Evolutionary conservation across 106 monocot species (phyloP).

Genomic region (Apostasia shenzhenica): DNA sequence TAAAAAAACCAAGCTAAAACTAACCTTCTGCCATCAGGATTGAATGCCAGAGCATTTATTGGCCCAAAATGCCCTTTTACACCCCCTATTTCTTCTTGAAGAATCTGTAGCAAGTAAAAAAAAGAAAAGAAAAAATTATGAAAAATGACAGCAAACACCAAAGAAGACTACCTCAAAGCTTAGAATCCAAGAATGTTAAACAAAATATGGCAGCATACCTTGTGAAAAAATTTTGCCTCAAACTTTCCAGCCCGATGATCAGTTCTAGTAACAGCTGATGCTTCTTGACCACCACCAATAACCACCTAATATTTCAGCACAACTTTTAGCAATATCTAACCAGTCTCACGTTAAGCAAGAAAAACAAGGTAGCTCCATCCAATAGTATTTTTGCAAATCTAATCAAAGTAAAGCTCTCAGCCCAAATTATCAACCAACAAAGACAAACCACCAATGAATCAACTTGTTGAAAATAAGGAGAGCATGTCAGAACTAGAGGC

Average conservation of each 20-base stretch:
- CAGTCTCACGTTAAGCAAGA: no score
- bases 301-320: slow-evolving; percentile 45
- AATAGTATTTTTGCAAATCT: no score
- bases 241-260: slow-evolving; percentile 92
- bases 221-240: slow-evolving; percentile 96
- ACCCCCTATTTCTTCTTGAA: slow-evolving; percentile 96
- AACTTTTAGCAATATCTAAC: no score
- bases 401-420: no score
- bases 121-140: slow-evolving; percentile 1
- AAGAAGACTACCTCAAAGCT: no score
- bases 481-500: no score
- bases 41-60: slow-evolving; percentile 89
- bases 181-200: no score
- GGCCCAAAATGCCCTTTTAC: slow-evolving; percentile 99
- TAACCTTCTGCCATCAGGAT: slow-evolving; percentile 95
- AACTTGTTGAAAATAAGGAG: no score
- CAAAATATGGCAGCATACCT: slow-evolving; percentile 30
- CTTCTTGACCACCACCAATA: slow-evolving; percentile 96
- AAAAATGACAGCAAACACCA: background rate
- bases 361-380: no score
- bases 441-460: no score
- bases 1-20: background rate
- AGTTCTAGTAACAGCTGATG: slow-evolving; percentile 81
- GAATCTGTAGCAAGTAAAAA: slow-evolving; percentile 42
- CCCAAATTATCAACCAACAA: no score